Base-by-base conservation (phyloP, 2,329 filamentous ascomycete species). In the Monosporascus sp. region DNA sequence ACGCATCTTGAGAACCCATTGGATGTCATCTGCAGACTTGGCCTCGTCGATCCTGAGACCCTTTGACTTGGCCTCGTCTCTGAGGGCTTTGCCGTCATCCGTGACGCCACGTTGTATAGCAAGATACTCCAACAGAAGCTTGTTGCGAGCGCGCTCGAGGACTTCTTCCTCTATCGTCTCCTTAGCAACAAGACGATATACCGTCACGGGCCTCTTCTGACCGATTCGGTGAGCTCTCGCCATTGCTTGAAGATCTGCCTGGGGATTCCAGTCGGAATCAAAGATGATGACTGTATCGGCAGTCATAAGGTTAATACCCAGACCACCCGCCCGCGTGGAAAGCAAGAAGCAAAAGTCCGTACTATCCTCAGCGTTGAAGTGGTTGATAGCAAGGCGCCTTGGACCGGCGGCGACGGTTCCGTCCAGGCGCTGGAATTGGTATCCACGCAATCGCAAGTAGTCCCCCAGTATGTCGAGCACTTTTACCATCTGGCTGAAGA, bases 401-500 rank as follows among this genome's bases (percentile, higher is more conserved):
- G 92, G 87, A 2, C 85, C 88, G 14, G 94, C 89, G 37, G 90
- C 87, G 60, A 99, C 96, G 2, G 94, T 99, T 61, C 94, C 94
- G 68, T 99, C 94, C 7, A 99, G 82, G 19, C 94, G 84, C 68
- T 99, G 95, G 67, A 94, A 97, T 55, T 94, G 86, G 71, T 97
- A 95, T n/a, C 92, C 91, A 58, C 94, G 88, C 51, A 94, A 82
- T 50, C 91, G 89, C 60, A 97, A 83, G 68, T 99, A 99, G 65
- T 99, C 93, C 46, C 91, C 90, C 1, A 99, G 79, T 51, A 99
- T 94, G 65, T 99, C 92, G 22, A 99, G 81, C 89, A 99, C 97
- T 68, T 91, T 95, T 37, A 99, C 95, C 94, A 99, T 99, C 69
- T 99, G 94, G 69, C 93, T 97, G 77, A 99, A 99, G 60, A 99